A percentile compares a stretch with the other conserved stretches of the same genome.
Evolutionary conservation across 441 rosid species (phyloP).

Genomic region (Viola pubescens): DNA sequence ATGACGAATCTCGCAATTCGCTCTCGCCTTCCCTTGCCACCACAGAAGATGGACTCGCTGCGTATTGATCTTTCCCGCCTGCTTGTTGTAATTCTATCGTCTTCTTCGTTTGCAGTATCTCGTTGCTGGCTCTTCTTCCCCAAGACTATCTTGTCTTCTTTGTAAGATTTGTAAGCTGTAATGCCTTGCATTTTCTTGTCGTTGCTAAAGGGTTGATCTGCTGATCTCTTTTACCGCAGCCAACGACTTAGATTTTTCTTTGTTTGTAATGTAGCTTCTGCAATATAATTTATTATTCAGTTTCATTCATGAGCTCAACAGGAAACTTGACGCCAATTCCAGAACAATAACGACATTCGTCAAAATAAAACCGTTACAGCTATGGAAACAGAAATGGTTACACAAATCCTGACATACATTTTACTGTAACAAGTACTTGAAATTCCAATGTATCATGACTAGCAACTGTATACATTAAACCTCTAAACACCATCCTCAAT

Average conservation of each 20-base stretch:
- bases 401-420: background rate
- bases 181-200: conserved; percentile 7
- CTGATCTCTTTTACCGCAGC: conserved; percentile 12
- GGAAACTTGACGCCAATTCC: too few species aligned
- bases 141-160: conserved; percentile 12
- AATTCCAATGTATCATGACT: conserved; percentile 19
- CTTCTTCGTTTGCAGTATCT: conserved; percentile 18
- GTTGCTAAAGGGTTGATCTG: conserved; percentile 17
- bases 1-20: conserved; percentile 82
- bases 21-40: conserved; percentile 82
- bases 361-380: background rate
- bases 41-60: conserved; percentile 63
- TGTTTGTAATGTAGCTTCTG: conserved; percentile 20
- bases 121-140: conserved; percentile 12
- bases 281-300: conserved; percentile 16
- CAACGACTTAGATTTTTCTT: conserved; percentile 10
- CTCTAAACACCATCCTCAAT: too few species aligned
- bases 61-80: conserved; percentile 20
- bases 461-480: too few species aligned
- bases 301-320: background rate
- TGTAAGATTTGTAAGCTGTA: conserved; percentile 20
- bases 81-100: conserved; percentile 2
- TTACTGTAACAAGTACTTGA: conserved; percentile 29
- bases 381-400: background rate
- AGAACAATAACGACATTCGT: too few species aligned